Evolutionary conservation across 2,329 filamentous ascomycete genomes (phyloP), one percentile per base, ranked within the genome.

Genomic region (Botrytis porri): DNA sequence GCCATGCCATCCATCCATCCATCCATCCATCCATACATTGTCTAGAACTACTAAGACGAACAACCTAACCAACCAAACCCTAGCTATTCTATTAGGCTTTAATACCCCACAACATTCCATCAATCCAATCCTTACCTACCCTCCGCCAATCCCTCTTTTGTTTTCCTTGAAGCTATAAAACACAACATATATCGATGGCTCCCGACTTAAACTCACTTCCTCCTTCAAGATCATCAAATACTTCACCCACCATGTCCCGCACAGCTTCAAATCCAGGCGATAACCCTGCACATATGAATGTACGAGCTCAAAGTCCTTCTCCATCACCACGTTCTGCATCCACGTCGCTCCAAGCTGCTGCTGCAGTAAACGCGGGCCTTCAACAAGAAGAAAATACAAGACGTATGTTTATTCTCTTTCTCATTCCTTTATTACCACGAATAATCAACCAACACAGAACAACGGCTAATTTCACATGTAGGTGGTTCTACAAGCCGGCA

Each of bases 341-440:
- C 59, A 86, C 88, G 75, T 94, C 92, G 22, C 86, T 96, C 16
- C 92, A 92, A 80, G 92, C 92, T 69, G 89, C 93, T 20, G 92
- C 92, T 12, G 90, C 92, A 61, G 88, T 95, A 82, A 95, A 95
- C 80, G 91, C 92, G 41, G 89, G 93, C 69, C 88, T 94, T 41
- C 89, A 92, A 77, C 88, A 88, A 75, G 88, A 92, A 79, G 85
- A 88, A 57, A 67, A 57, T n/a, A 87, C 88, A 20, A 83, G 86
- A 80, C 84, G 88, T 90, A 84, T 64, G 85, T 45, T 41, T 3
- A 32, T 35, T 66, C 22, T 35, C 57, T 29, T 43, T 45, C 43
- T 25, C 4, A 4, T 25, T 37, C 32, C 35, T 16, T 8, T 18
- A 4, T 29, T 18, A 29, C 5, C 8, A 29, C 35, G 25, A 25